Conservation (phyloP, 1,284 basidiomycete genomes). For the Ceratobasidium sp. region DNA sequence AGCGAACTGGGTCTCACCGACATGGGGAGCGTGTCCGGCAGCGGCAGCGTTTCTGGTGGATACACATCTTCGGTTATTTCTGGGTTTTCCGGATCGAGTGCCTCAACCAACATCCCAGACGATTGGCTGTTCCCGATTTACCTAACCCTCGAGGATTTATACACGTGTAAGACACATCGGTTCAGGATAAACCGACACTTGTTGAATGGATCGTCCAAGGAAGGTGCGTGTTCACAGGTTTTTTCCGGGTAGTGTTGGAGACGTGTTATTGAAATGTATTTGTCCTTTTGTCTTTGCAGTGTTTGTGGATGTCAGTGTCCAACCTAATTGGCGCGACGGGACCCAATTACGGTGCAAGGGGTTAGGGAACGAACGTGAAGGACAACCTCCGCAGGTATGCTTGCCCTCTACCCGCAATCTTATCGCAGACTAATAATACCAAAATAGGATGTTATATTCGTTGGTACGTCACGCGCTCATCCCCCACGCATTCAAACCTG, state of each 20-base stretch:
- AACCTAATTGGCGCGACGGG: constrained; percentile 41
- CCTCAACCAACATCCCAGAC: constrained; percentile 14
- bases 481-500: not conserved
- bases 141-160: constrained; percentile 19
- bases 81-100: not conserved
- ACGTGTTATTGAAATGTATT: constrained; percentile 7
- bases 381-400: constrained; percentile 34
- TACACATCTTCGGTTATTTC: constrained; percentile 6
- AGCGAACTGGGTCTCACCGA: constrained; percentile 23
- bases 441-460: constrained; percentile 38
- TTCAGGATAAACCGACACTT: constrained; percentile 40
- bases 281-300: constrained; percentile 11
- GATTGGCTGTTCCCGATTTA: constrained; percentile 32
- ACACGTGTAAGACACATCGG: constrained; percentile 28
- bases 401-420: not conserved
- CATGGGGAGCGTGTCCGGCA: constrained; percentile 16
- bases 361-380: constrained; percentile 39
- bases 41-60: constrained; percentile 9
- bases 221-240: constrained; percentile 32
- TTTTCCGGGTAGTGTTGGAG: not conserved
- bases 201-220: constrained; percentile 33
- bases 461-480: constrained; percentile 12
- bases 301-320: constrained; percentile 37
- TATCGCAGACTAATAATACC: constrained; percentile 18
- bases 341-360: constrained; percentile 40